Base-by-base conservation (phyloP, 768 basidiomycete genomes). In the Sistotremastrum suecicum region DNA sequence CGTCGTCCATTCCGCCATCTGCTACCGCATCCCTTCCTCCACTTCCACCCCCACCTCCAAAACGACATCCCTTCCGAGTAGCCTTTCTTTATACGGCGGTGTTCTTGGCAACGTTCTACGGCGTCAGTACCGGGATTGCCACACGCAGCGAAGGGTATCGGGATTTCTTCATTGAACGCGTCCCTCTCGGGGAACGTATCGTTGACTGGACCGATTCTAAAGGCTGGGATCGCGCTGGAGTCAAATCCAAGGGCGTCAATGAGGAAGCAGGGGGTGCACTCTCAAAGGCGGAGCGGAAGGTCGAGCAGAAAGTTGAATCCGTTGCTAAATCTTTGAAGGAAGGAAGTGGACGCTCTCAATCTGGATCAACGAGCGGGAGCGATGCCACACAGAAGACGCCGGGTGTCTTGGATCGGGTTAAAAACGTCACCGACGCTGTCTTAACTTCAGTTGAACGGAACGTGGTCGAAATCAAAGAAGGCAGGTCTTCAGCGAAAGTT, bases 181-280 rank as follows among this genome's bases (percentile, higher is more conserved):
- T 91, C 45, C 92, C 92, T 2, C 69, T 86, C 36, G 90, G 80
- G 31, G 74, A 81, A 50, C 58, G 73, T 11, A 69, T 92, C 61
- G 68, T 92, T 37, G 82, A 91, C 48, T 89, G 78, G 56, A 84
- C 83, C 7, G 88, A 95, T 56, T 68, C 72, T 31, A 67, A 78
- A 47, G 72, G 77, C 9, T 91, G 87, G 85, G 84, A 91, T 54
- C 34, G 59, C 56, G n/a, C 57, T 64, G 44, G 32, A 39, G 50
- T 20, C 54, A 31, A 45, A 46, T 42, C 45, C 41, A 39, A 34
- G 51, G 28, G 53, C 55, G 30, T 51, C 59, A 43, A 58, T 60
- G 45, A 53, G 54, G 5, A 57, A 63, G 51, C 62, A 60, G 10
- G 59, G 60, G 37, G 58, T 60, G 37, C 66, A 69, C 20, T 33